Base-by-base conservation (phyloP, 345 rosid genomes). In the Euphorbia lathyris region DNA sequence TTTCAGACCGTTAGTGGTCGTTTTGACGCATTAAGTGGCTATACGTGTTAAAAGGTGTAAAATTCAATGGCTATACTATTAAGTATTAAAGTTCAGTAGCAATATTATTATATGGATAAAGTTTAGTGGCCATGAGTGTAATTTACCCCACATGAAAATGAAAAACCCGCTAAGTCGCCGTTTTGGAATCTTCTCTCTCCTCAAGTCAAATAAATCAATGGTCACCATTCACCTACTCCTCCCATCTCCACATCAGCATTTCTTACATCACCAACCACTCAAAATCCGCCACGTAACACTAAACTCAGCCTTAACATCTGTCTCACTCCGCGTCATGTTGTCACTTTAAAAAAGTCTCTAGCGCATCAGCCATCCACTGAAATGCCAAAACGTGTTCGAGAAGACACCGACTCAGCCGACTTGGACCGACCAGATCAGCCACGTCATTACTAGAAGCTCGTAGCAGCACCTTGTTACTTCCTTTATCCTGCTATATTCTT, bases 341-440 rank as follows among this genome's bases (percentile, higher is more conserved):
- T 40, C 55, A 52, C 61, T 58, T 20, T 58, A 66, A 23, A 48
- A 11, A 66, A 34, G 51, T 59, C 40, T 26, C 45, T 12, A 42
- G 52, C 69, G 16, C 68, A 43, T 27, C n/a, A 36, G 38, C 19
- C 2, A 45, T 16, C 51, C 51, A 45, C 51, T 45, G 16, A 52
- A 38, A 29, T 22, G 7, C 40, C 12, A 59, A 76, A 66, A 61
- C 79, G 75, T 69, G 74, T 75, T 65, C 25, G 40, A 70, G 62
- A 50, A 65, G 43, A 48, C 69, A 62, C 79, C 57, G 68, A 70
- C 17, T 30, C 71, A 64, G 74, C 75, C 79, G 75, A 66, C 79
- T 76, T 53, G 30, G 72, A 71, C 79, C 79, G 79, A 61, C 79
- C 76, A 76, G 8, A 16, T 43, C 9, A 17, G 27, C 79, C 69